Evolutionary conservation across 257 asterid genomes (phyloP).

Genomic region (Primulina tabacum): DNA sequence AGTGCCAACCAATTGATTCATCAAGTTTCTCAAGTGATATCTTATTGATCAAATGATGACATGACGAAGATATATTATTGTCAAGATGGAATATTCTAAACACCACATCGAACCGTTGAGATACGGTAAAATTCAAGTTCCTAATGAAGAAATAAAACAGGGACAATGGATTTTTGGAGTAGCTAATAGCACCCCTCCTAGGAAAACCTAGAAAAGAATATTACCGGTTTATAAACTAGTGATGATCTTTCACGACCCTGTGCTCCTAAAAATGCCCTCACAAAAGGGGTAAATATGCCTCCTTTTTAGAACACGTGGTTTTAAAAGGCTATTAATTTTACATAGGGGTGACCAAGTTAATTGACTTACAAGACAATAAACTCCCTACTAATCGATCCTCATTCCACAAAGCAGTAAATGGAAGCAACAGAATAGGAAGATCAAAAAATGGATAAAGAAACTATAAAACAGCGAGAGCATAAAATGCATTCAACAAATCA

Average conservation of each 20-base stretch:
- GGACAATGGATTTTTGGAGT: too few relatives aligned
- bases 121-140: background rate
- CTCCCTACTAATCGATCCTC: background rate
- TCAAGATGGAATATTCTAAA: too few relatives aligned
- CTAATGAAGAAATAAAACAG: background rate
- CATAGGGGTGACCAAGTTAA: background rate
- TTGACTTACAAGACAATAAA: slow-evolving; percentile 4
- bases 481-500: background rate
- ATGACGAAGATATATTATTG: too few relatives aligned
- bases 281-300: background rate
- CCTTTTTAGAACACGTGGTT: background rate
- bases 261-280: too few relatives aligned
- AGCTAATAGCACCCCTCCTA: background rate
- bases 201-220: too few relatives aligned
- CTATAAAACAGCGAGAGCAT: background rate
- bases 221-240: too few relatives aligned
- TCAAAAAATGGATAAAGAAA: background rate
- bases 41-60: too few relatives aligned
- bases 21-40: background rate
- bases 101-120: background rate
- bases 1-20: background rate
- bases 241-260: too few relatives aligned
- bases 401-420: slow-evolving; percentile 12
- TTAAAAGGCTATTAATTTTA: background rate
- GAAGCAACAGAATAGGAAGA: background rate